Base-by-base conservation (phyloP, 148 eudicot genomes). In the Agrostemma githago region DNA sequence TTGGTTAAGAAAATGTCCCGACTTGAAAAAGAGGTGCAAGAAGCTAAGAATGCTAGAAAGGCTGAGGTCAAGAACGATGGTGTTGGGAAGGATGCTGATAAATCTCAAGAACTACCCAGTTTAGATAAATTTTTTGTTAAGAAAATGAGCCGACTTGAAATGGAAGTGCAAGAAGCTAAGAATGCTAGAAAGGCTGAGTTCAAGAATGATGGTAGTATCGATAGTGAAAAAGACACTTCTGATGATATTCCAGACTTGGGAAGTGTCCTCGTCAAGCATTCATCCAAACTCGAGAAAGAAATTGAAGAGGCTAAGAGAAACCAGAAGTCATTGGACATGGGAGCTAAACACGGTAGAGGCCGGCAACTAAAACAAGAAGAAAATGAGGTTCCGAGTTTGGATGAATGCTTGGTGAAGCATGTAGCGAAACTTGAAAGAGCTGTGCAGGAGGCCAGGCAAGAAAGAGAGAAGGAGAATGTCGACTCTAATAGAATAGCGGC, bases 21-120 rank as follows among this genome's bases (percentile, higher is more conserved):
- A 70, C 97, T 94, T 39, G 98, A 94, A 81, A 86, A 81, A 76
- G 96, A 91, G 80, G 89, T 91, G 26, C 84, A 82, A 71, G 95
- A 89, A 72, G 98, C 97, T 9, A 89, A 84, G 72, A 90, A 86
- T 71, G 84, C 89, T 19, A 81, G 86, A 79, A 85, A 69, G 56
- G 86, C 81, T 12, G 89, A 85, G 72, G 74, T 80, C 9, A 73
- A 61, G 15, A 73, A 69, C 20, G 62, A 67, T 4, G 19, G 14
- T 39, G 19, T 44, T 38, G 6, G 6, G 20, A 39, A 12, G 10
- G 66, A 62, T 62, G 10, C 4, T 14, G 21, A 62, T 42, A 56
- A 11, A 5, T 26, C 34, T 26, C 75, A 74, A 54, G 92, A 86
- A 70, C 78, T 88, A 60, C 98, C 93, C 0, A 83, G 96, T 76